Percentiles rank a stretch among this genome's conserved stretches.
Evolutionary conservation across 129 eudicot species (phyloP).

Genomic region (Tagetes patula): DNA sequence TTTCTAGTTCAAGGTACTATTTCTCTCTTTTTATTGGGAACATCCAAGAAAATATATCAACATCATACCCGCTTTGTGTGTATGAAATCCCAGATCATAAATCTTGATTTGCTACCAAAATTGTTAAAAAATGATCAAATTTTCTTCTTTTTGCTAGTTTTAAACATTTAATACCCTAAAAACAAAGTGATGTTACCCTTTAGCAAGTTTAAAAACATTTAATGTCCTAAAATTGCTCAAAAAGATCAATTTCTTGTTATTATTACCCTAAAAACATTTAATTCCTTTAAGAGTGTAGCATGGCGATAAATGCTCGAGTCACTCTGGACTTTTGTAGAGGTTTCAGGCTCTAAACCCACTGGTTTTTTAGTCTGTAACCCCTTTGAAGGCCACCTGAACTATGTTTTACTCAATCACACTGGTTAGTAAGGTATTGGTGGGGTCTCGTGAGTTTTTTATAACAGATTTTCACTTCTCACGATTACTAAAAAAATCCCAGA

Average conservation of each 20-base stretch:
- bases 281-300: no score
- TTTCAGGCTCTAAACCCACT: neutral
- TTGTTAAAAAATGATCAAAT: neutral
- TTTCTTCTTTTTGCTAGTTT: neutral
- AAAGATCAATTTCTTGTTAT: no score
- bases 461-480: neutral
- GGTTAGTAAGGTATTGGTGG: neutral
- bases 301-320: neutral
- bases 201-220: neutral
- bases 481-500: neutral
- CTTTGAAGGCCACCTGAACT: neutral
- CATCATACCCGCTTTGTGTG: slow-evolving; percentile 17
- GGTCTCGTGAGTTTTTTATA: neutral
- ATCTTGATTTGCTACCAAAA: neutral
- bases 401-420: no score
- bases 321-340: neutral
- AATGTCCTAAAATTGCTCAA: no score
- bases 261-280: no score
- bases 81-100: slow-evolving; percentile 5
- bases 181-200: neutral
- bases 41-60: neutral
- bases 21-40: neutral
- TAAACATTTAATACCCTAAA: neutral
- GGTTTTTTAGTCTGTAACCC: neutral
- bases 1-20: slow-evolving; percentile 38